Evolutionary conservation across 2,329 filamentous ascomycete species (phyloP), one percentile per base, ranked within the genome.

Genomic region (Aspergillus sp.): DNA sequence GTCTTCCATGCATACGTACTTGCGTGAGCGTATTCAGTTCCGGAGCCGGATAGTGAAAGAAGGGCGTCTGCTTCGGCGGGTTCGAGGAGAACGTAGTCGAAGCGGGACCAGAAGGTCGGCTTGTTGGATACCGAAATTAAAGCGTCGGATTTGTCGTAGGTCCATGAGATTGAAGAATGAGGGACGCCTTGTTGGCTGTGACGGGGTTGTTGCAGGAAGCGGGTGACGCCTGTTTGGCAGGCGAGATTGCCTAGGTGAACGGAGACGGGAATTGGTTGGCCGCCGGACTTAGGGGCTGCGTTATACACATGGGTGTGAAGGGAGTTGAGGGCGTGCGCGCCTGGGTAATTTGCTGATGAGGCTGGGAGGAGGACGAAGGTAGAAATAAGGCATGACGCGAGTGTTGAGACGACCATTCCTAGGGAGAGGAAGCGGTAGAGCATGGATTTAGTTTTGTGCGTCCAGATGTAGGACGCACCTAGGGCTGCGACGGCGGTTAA

Each of bases 311-410:
- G 67, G 4, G 41, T 41, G 48, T 81, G 78, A 18, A 80, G 67
- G 18, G 69, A 60, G 36, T 72, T 66, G 9, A 98, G 80, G 2
- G 93, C 95, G 58, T 90, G 85, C 20, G 91, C 95, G 48, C 95
- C 95, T 1, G 95, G 95, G 70, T 99, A 99, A 76, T 97, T 99
- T 56, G 96, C 85, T 13, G 90, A 88, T 0, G 92, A 96, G 58
- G 96, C 78, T 26, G 89, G 81, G 2, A 97, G 85, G 75, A 96
- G 85, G 76, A 96, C 85, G 32, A 76, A 82, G 3, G 81, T 79
- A 56, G 88, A 90, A 36, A 84, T 78, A 5, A 79, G 75, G 58
- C 90, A 84, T 1, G 86, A 84, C 4, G 76, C 72, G 1, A 87
- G 58, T 0, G 90, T 79, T 0, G 89, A 91, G 1, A 79, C 70